phyloP scores from a whole-genome alignment of 108 stramenopile genomes.

The Skeletonema potamos region DNA sequence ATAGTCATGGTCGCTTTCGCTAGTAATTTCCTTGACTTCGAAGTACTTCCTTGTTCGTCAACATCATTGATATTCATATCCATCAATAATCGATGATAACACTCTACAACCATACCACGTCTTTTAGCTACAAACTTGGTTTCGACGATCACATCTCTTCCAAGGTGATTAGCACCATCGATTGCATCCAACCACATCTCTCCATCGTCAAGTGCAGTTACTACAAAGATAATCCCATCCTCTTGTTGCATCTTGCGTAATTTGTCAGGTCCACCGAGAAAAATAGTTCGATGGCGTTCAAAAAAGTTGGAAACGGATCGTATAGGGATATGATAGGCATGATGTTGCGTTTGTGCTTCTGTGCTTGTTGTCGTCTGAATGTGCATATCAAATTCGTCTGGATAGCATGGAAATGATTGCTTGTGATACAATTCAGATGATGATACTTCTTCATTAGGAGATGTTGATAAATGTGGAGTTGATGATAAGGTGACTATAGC shows the following conservation, averaged over 20 bases:
- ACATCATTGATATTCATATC: conserved; percentile 1
- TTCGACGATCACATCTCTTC: conserved; percentile 39
- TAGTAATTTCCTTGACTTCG: conserved; percentile 6
- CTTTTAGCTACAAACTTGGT: conserved; percentile 46
- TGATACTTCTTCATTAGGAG: neutral
- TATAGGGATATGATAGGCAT: conserved; percentile 47
- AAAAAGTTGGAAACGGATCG: conserved; percentile 66
- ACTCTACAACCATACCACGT: conserved; percentile 64
- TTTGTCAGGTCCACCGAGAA: conserved; percentile 64
- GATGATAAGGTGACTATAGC: conserved; percentile 41
- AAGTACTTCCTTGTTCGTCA: neutral
- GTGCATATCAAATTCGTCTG: conserved; percentile 69
- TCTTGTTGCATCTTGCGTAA: conserved; percentile 56
- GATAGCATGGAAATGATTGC: conserved; percentile 39
- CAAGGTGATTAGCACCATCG: neutral
- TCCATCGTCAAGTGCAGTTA: conserved; percentile 54
- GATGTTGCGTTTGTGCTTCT: neutral
- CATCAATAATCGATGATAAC: conserved; percentile 47
- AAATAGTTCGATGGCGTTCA: conserved; percentile 62
- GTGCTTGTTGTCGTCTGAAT: neutral
- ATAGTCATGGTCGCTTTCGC: conserved; percentile 61
- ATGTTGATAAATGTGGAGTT: neutral
- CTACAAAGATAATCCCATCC: conserved; percentile 55
- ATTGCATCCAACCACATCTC: conserved; percentile 16
- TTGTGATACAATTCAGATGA: neutral